Evolutionary conservation across 2,329 filamentous ascomycete species (phyloP).

Genomic region (Xylariaceae sp.): DNA sequence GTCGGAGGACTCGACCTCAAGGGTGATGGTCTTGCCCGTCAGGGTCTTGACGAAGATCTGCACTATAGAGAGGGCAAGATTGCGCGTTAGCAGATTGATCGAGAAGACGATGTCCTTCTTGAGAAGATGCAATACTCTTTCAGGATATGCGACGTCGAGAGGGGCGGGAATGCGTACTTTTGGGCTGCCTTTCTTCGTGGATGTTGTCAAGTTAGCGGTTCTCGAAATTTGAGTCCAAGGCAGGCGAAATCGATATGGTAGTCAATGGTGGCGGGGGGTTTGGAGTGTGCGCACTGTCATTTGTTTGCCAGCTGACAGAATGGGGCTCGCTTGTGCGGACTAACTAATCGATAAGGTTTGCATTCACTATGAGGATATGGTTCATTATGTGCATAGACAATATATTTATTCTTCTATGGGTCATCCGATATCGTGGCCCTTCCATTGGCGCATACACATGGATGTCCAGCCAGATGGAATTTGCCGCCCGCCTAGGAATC

Average conservation of each 20-base stretch:
- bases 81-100: slow-evolving; percentile 40
- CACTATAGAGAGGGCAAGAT: slow-evolving; percentile 50
- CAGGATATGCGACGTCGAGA: background rate
- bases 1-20: slow-evolving; percentile 98
- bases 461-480: too few relatives aligned
- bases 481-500: background rate
- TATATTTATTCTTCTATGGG: background rate
- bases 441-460: background rate
- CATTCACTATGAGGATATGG: background rate
- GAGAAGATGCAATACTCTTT: background rate
- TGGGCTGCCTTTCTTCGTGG: slow-evolving; percentile 24
- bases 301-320: slow-evolving; percentile 12
- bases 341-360: slow-evolving; percentile 15
- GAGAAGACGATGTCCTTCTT: background rate
- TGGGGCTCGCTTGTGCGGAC: slow-evolving; percentile 14
- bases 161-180: slow-evolving; percentile 16
- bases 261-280: slow-evolving; percentile 19
- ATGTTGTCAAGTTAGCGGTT: slow-evolving; percentile 13
- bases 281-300: slow-evolving; percentile 14
- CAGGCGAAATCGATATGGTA: slow-evolving; percentile 14
- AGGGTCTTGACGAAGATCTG: slow-evolving; percentile 99
- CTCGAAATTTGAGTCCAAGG: slow-evolving; percentile 13
- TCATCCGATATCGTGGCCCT: background rate
- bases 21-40: slow-evolving; percentile 99
- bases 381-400: background rate